Percentiles rank a stretch among this genome's conserved stretches.
Evolutionary conservation across 805 yeast genomes (phyloP).

Genomic region (Debaryomyces tyrocola): DNA sequence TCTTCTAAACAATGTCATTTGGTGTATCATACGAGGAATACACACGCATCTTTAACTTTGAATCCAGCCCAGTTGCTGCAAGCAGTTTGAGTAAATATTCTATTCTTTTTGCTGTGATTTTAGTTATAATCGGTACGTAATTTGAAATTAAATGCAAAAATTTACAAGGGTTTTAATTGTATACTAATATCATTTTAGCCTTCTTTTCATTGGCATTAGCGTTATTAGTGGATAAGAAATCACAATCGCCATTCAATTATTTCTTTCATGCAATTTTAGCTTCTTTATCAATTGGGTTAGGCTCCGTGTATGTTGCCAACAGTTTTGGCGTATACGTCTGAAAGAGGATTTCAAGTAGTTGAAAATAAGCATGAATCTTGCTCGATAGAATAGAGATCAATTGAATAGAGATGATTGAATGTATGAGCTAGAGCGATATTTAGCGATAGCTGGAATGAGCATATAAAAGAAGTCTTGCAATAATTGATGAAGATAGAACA

Average conservation of each 20-base stretch:
- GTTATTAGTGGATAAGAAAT: constrained; percentile 28
- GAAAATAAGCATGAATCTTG: background rate
- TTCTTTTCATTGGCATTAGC: constrained; percentile 30
- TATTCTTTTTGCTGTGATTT: constrained; percentile 18
- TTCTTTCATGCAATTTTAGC: constrained; percentile 33
- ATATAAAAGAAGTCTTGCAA: background rate
- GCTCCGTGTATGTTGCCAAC: constrained; percentile 38
- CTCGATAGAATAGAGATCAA: background rate
- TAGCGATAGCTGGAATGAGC: background rate
- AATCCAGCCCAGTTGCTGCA: constrained; percentile 23
- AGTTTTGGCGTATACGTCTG: constrained; percentile 45
- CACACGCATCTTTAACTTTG: constrained; percentile 17
- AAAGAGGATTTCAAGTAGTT: background rate
- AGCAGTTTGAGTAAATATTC: constrained; percentile 16
- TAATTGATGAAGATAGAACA: background rate
- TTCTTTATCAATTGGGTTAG: constrained; percentile 37
- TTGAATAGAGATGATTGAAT: background rate
- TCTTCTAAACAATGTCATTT: constrained; percentile 7
- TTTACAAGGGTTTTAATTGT: background rate
- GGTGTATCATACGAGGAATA: constrained; percentile 31
- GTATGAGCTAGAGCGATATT: background rate
- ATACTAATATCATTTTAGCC: constrained; percentile 21
- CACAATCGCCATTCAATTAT: constrained; percentile 22
- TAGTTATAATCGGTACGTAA: constrained; percentile 25
- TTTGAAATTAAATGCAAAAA: background rate